These are phyloP conservation scores for Vigna unguiculata DNA, from an alignment of 306 rosid species.

Conservation along the genomic window DNA sequence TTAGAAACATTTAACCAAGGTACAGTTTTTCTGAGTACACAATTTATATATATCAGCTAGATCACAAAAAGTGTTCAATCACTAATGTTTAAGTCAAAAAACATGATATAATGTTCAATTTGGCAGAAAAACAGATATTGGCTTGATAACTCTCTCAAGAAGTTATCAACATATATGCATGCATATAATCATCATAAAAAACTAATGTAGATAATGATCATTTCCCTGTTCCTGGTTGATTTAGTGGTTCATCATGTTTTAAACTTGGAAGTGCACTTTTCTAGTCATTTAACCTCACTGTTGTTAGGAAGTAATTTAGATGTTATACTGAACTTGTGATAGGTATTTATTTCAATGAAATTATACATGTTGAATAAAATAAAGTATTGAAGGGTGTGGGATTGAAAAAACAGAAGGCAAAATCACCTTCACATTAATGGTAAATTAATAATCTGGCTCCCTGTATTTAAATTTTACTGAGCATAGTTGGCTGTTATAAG, in stretches of 20 bases:
- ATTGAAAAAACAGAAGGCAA: background rate
- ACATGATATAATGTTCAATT: background rate
- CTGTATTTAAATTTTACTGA: background rate
- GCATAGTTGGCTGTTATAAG: background rate
- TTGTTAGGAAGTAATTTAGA: conserved; percentile 4
- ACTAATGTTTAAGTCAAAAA: background rate
- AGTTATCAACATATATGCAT: background rate
- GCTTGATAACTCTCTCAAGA: background rate
- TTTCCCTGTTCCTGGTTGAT: background rate
- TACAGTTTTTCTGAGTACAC: conserved; percentile 9
- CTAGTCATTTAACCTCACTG: background rate
- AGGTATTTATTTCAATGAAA: background rate
- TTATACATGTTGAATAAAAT: background rate
- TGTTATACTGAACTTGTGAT: background rate
- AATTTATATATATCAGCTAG: background rate
- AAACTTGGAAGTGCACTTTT: background rate
- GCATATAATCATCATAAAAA: conserved; percentile 10
- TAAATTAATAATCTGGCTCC: background rate
- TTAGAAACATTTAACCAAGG: conserved; percentile 30
- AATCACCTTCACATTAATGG: background rate
- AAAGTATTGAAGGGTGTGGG: background rate
- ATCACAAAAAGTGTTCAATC: background rate
- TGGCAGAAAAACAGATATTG: background rate
- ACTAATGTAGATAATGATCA: background rate
- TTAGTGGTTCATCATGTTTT: background rate